Evolutionary conservation across 2,329 filamentous ascomycete species (phyloP).

Genomic region (Plenodomus tracheiphilus): DNA sequence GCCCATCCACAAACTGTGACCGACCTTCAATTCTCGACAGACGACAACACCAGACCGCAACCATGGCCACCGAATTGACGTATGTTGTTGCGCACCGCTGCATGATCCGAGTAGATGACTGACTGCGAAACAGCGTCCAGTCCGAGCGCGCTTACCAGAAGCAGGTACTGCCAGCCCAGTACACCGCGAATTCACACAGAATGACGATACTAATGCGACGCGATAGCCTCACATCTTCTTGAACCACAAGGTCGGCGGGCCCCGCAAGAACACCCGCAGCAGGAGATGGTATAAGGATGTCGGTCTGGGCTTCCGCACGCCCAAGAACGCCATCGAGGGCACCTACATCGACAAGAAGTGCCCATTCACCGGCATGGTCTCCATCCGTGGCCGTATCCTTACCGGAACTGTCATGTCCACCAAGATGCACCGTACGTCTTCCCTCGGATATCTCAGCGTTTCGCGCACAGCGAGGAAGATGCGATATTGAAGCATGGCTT

Average conservation of each 20-base stretch:
- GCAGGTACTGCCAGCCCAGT: conserved; percentile 39
- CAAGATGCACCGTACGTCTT: conserved; percentile 90
- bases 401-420: conserved; percentile 99
- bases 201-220: conserved; percentile 33
- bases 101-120: conserved; percentile 19
- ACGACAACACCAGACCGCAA: conserved; percentile 44
- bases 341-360: conserved; percentile 99
- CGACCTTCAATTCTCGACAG: conserved; percentile 19
- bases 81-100: conserved; percentile 26
- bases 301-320: conserved; percentile 98
- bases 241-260: conserved; percentile 88
- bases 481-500: conserved; percentile 4
- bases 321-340: conserved; percentile 98
- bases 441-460: neutral
- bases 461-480: conserved; percentile 1
- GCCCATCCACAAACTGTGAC: conserved; percentile 9
- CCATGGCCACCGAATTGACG: conserved; percentile 51
- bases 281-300: conserved; percentile 99
- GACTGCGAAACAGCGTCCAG: conserved; percentile 80
- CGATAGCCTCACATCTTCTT: conserved; percentile 98
- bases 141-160: conserved; percentile 99
- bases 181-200: conserved; percentile 11
- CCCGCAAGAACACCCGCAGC: conserved; percentile 46
- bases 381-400: conserved; percentile 99
- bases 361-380: conserved; percentile 98